These are phyloP conservation scores for Haplosporangium sp. DNA, from an alignment of 371 early-diverging fungal genomes.

Conservation along the genomic window DNA sequence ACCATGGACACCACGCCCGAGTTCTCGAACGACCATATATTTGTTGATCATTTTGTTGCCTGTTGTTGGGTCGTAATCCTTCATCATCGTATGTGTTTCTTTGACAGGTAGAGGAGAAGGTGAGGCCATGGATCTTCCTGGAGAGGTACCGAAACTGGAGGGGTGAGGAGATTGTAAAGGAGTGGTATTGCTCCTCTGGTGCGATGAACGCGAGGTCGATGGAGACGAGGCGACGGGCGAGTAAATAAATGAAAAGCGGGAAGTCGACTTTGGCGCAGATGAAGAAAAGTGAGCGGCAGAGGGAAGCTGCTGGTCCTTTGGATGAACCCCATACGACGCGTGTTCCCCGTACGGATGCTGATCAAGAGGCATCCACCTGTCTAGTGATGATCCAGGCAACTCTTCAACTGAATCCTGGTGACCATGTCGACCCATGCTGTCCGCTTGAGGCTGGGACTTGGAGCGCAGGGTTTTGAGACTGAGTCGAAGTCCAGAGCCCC, in stretches of 20 bases:
- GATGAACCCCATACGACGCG: conserved; percentile 4
- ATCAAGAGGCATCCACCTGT: conserved; percentile 25
- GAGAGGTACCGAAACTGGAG: conserved; percentile 18
- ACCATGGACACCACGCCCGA: conserved; percentile 96
- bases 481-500: conserved; percentile 19
- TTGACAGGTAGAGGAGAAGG: conserved; percentile 59
- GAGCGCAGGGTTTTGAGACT: conserved; percentile 35
- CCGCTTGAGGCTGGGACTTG: conserved; percentile 9
- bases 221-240: conserved; percentile 28
- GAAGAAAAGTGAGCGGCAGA: conserved; percentile 10
- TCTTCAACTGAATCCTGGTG: conserved; percentile 4
- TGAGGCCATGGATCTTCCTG: conserved; percentile 16
- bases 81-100: conserved; percentile 80
- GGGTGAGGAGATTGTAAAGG: conserved; percentile 19
- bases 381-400: conserved; percentile 11
- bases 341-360: conserved; percentile 8
- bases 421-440: not conserved
- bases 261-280: conserved; percentile 25
- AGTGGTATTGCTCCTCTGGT: conserved; percentile 32
- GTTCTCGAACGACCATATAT: conserved; percentile 87
- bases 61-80: conserved; percentile 81
- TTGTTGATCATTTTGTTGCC: conserved; percentile 94
- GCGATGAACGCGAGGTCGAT: conserved; percentile 27
- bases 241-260: conserved; percentile 26
- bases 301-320: conserved; percentile 5